Conservation (phyloP, 2,329 filamentous ascomycete species). For the Hansfordia pulvinata region DNA sequence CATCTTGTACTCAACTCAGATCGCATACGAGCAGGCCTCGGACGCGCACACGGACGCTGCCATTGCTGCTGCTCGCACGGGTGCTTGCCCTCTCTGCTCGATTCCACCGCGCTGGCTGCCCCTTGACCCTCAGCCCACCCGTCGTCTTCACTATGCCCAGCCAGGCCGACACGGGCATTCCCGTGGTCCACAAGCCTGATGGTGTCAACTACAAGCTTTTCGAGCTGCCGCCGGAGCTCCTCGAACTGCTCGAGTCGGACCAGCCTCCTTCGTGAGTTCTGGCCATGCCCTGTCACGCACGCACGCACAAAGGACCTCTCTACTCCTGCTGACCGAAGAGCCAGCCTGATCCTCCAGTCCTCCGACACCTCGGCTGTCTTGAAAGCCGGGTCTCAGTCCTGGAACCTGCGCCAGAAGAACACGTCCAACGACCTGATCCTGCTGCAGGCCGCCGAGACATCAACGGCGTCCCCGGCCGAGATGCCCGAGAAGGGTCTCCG, state of each 20-base stretch:
- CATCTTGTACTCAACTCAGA: no score
- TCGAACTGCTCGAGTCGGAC: conserved; percentile 38
- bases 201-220: conserved; percentile 43
- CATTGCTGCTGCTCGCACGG: no score
- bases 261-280: conserved; percentile 35
- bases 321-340: conserved; percentile 1
- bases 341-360: conserved; percentile 33
- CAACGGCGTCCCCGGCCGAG: conserved; percentile 4
- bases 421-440: conserved; percentile 54
- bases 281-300: neutral
- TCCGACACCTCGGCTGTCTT: conserved; percentile 39
- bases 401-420: conserved; percentile 51
- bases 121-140: no score
- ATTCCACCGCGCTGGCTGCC: no score
- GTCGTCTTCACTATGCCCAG: conserved; percentile 32
- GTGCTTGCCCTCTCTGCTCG: no score
- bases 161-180: conserved; percentile 30
- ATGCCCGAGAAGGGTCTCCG: conserved; percentile 24
- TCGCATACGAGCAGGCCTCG: no score
- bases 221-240: conserved; percentile 46
- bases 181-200: conserved; percentile 33
- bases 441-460: conserved; percentile 20
- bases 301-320: neutral
- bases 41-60: no score
- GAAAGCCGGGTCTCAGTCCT: conserved; percentile 35